Evolutionary conservation across 768 basidiomycete genomes (phyloP), one percentile per base, ranked within the genome.

Genomic region (Lactarius hatsudake): DNA sequence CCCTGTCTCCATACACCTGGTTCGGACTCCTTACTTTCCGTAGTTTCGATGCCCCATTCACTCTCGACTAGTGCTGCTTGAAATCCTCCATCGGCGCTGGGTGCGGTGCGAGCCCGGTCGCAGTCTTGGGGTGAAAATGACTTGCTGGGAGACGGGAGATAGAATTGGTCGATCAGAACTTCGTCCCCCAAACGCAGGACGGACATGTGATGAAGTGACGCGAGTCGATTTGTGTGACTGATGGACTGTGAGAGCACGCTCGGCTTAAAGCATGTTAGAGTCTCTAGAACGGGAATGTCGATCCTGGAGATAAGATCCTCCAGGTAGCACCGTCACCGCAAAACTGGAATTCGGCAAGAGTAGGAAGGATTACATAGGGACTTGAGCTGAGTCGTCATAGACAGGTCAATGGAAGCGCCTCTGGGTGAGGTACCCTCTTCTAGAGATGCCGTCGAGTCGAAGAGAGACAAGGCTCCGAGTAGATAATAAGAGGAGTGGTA

Each of bases 301-400:
- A 64, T 18, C 57, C 63, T 59, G 34, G 43, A 17, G 43, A 51
- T 45, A 18, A 64, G 45, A 10, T 59, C 45, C 34, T 64, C 57
- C 2, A 64, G 34, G 18, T 58, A 45, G 17, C 28, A 30, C 55
- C 3, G 17, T 30, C 30, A 23, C 55, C 55, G 6, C 9, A n/a
- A 32, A 64, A 64, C 17, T 32, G 55, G 45, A 59, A 56, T 34
- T 63, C 62, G n/a, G 62, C 9, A 15, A 63, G 62, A 43, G 30
- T 30, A 18, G 55, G 40, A 23, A 63, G 62, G 42, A 26, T 9
- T 2, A 5, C 34, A 32, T 28, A 28, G 26, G 28, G 28, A 30
- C 28, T 2, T 3, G 32, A 32, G 32, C 32, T 7, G 5, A 1
- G 32, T n/a, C 43, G 56, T 26, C 43, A 34, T 32, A 17, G 63